A percentile compares a stretch with the other conserved stretches of the same genome.
Conservation (phyloP, 1,139 yeast genomes). For the Kodamaea arcana region DNA sequence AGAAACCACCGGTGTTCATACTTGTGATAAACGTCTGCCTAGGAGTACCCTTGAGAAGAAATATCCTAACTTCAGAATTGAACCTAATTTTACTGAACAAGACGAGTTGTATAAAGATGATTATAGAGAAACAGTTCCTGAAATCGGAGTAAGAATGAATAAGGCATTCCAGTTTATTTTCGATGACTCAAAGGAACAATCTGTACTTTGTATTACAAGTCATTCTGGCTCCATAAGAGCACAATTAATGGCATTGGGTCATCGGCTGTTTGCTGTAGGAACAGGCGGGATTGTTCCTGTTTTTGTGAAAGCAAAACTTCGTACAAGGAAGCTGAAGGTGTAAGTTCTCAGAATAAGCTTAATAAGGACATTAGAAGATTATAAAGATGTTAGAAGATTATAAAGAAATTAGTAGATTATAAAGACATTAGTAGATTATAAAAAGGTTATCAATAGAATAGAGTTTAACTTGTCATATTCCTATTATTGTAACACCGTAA, state of each 20-base stretch:
- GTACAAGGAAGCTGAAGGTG: too few species aligned
- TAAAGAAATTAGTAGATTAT: too few species aligned
- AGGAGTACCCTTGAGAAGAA: slow-evolving; percentile 27
- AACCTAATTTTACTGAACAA: slow-evolving; percentile 37
- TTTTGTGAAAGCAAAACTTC: slow-evolving; percentile 22
- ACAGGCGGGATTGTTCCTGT: slow-evolving; percentile 47
- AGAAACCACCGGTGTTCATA: slow-evolving; percentile 43
- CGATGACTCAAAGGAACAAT: slow-evolving; percentile 19
- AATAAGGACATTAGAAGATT: too few species aligned
- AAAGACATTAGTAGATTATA: too few species aligned
- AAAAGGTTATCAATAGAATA: too few species aligned
- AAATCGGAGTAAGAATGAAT: slow-evolving; percentile 38
- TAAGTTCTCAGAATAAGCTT: too few species aligned
- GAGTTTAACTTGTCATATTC: too few species aligned
- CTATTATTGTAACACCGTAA: too few species aligned
- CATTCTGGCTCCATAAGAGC: slow-evolving; percentile 42
- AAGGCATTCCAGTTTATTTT: slow-evolving; percentile 35
- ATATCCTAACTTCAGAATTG: slow-evolving; percentile 32
- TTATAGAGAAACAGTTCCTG: slow-evolving; percentile 37
- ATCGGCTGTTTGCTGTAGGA: slow-evolving; percentile 39
- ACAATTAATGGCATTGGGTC: slow-evolving; percentile 38
- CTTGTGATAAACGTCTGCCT: slow-evolving; percentile 42
- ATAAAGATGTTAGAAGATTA: too few species aligned
- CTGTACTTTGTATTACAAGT: slow-evolving; percentile 29
- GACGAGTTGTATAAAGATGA: slow-evolving; percentile 37